These are phyloP conservation scores for Phylloporus sp. DNA, from an alignment of 768 basidiomycete genomes.

Conservation along the genomic window DNA sequence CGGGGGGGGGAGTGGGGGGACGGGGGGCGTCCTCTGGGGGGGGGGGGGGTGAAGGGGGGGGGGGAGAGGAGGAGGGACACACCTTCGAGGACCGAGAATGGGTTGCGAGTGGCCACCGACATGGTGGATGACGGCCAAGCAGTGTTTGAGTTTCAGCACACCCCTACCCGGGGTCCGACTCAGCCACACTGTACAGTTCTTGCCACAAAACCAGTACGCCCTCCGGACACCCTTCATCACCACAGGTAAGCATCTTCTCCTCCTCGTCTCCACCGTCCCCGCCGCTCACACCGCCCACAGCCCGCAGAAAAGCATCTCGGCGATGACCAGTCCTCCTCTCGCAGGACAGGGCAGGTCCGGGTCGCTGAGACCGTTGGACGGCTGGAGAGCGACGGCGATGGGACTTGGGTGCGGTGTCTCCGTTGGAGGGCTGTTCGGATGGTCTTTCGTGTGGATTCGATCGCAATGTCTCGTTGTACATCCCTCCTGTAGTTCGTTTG, in stretches of 20 bases:
- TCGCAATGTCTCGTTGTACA: slow-evolving; percentile 95
- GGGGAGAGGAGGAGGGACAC: slow-evolving; percentile 24
- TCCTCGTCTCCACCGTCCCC: background rate
- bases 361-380: slow-evolving; percentile 85
- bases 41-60: background rate
- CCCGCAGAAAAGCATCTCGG: slow-evolving; percentile 84
- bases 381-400: slow-evolving; percentile 74
- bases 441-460: slow-evolving; percentile 58
- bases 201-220: slow-evolving; percentile 22
- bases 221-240: slow-evolving; percentile 1
- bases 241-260: slow-evolving; percentile 45
- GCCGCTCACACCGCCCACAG: slow-evolving; percentile 32
- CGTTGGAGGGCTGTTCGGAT: slow-evolving; percentile 57
- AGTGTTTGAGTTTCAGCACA: slow-evolving; percentile 5
- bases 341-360: slow-evolving; percentile 71
- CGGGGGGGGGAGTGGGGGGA: slow-evolving; percentile 39
- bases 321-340: slow-evolving; percentile 69
- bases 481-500: slow-evolving; percentile 5
- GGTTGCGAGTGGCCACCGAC: slow-evolving; percentile 90
- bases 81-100: slow-evolving; percentile 83
- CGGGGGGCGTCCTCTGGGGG: slow-evolving; percentile 45
- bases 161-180: slow-evolving; percentile 40
- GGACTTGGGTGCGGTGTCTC: slow-evolving; percentile 85
- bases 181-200: slow-evolving; percentile 46
- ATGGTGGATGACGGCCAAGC: slow-evolving; percentile 38